Evolutionary conservation across 768 basidiomycete genomes (phyloP), one percentile per base, ranked within the genome.

Genomic region (Suillus alpinus): DNA sequence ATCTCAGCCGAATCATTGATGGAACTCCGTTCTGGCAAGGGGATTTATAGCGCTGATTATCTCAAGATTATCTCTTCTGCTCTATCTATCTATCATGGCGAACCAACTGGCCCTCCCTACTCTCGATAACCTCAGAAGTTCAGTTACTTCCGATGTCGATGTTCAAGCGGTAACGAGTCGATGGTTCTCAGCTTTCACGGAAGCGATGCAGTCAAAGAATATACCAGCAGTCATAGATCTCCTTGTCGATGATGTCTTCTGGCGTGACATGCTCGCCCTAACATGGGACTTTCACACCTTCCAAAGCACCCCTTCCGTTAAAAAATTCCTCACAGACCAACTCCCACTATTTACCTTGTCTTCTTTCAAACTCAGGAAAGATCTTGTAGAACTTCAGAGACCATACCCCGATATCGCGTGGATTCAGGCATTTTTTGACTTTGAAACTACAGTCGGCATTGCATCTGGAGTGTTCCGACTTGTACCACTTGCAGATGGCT

Each of bases 201-300:
- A 69, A 56, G 71, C 69, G 36, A 67, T 78, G 16, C 67, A 72
- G 55, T 63, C 70, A 20, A 71, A 72, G 58, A 70, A 80, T 44
- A 71, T 75, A 18, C 67, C 73, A 26, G 70, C 71, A 14, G 67
- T 83, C 40, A 60, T 76, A n/a, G 66, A 66, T 14, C 57, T 77
- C 23, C 67, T 75, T 49, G 57, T 77, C 34, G 69, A 72, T 23
- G 69, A 68, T 49, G 76, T 76, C 5, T 81, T 81, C 60, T 88
- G 86, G 87, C 73, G 85, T 13, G 86, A 88, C 63, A 75, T 82
- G 56, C 78, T 86, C n/a, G 78, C 83, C 0, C 75, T 88, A 58
- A 87, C 86, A 18, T 87, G 85, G 85, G 79, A 85, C 60, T 81
- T 86, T 52, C 81, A 85, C 41, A 83, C 85, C 8, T 82, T 88